phyloP scores from a whole-genome alignment of 1,284 basidiomycete genomes.

The Schizopora paradoxa region DNA sequence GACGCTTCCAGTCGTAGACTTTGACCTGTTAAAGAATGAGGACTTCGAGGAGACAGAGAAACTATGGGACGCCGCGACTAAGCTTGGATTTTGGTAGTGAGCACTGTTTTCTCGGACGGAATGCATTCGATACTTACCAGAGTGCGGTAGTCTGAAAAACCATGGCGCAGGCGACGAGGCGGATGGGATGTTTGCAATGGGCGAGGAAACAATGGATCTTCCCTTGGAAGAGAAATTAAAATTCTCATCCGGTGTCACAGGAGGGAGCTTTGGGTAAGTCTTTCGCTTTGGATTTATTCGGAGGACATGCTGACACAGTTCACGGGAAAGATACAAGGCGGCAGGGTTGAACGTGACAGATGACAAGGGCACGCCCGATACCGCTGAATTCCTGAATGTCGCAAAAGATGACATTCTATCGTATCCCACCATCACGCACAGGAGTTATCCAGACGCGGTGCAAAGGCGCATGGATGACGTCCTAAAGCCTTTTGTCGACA shows the following conservation, averaged over 20 bases:
- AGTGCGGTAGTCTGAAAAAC: constrained; percentile 47
- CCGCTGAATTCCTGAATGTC: constrained; percentile 60
- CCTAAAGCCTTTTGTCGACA: constrained; percentile 49
- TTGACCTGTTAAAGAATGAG: constrained; percentile 32
- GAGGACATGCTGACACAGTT: neutral
- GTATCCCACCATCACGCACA: constrained; percentile 44
- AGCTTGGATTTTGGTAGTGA: constrained; percentile 51
- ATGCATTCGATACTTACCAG: constrained; percentile 1
- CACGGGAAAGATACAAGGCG: constrained; percentile 49
- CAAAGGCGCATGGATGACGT: constrained; percentile 43
- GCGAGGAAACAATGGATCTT: constrained; percentile 48
- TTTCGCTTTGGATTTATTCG: neutral
- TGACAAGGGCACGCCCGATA: constrained; percentile 47
- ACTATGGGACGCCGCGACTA: constrained; percentile 46
- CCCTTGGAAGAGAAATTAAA: constrained; percentile 57
- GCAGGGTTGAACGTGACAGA: constrained; percentile 60
- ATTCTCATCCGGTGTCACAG: constrained; percentile 60
- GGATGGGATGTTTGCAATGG: constrained; percentile 53
- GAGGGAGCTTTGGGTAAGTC: constrained; percentile 53
- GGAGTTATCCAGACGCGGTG: constrained; percentile 51
- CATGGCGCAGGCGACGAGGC: constrained; percentile 49
- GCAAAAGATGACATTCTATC: constrained; percentile 59
- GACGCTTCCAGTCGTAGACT: constrained; percentile 50
- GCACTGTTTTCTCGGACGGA: constrained; percentile 21
- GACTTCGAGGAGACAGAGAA: constrained; percentile 36